These are phyloP conservation scores for Russula virescens DNA, from an alignment of 768 basidiomycete genomes.

Conservation along the genomic window DNA sequence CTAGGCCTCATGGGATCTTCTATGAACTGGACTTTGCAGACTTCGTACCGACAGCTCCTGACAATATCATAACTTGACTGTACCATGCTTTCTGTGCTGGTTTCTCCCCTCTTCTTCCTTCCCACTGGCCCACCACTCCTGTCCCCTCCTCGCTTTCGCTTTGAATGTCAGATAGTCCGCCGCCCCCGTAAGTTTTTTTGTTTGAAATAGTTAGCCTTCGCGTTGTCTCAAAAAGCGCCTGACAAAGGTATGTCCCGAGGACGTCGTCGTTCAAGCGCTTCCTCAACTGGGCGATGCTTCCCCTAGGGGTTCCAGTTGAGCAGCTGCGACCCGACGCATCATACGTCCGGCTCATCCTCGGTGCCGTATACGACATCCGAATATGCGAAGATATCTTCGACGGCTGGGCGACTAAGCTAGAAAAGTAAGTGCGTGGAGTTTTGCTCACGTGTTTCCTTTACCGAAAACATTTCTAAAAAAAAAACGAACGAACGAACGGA, in stretches of 20 bases:
- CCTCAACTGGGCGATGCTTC: constrained; percentile 4
- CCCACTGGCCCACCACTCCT: too few species aligned
- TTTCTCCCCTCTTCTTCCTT: not conserved
- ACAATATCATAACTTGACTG: not conserved
- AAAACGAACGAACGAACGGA: not conserved
- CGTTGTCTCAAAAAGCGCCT: not conserved
- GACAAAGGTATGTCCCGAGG: constrained; percentile 11
- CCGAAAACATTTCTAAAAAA: too few species aligned
- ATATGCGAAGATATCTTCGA: constrained; percentile 15
- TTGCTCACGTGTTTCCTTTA: too few species aligned
- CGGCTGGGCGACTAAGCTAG: constrained; percentile 5
- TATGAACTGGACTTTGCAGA: too few species aligned
- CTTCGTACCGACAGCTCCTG: not conserved
- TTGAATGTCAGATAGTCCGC: constrained; percentile 11
- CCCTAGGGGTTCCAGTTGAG: constrained; percentile 6
- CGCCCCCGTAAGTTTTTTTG: constrained; percentile 11
- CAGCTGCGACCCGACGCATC: not conserved
- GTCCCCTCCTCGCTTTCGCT: too few species aligned
- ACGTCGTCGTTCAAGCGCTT: constrained; percentile 5
- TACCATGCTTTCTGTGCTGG: not conserved
- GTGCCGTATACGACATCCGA: constrained; percentile 12
- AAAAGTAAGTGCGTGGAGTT: constrained; percentile 18
- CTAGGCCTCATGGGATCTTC: not conserved
- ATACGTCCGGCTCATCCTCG: constrained; percentile 5
- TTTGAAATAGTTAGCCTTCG: not conserved